Base-by-base conservation (phyloP, 768 basidiomycete species). In the Termitomyces titanicus region DNA sequence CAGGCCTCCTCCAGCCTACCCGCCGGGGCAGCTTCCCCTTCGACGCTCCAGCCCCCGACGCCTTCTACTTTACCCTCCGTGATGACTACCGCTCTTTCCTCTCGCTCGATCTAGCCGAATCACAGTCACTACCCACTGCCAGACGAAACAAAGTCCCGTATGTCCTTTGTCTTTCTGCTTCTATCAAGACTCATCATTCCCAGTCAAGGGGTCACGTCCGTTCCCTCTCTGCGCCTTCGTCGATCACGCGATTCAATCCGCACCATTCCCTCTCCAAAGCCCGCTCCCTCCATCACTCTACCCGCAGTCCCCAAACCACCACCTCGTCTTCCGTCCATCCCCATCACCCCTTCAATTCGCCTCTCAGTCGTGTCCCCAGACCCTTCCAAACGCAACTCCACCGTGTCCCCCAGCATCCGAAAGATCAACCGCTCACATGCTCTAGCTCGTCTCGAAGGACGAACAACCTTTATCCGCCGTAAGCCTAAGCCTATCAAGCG, bases 361-460 rank as follows among this genome's bases (percentile, higher is more conserved):
- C 46, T 72, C 27, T 54, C 61, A 18, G 9, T 64, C 60, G 45
- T 64, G 31, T 63, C 67, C 3, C 46, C 61, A 54, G 50, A 60
- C 34, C 61, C 60, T 35, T 27, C 49, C 37, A 29, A 50, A 46
- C 66, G 66, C 29, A 66, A 62, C 3, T 70, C 72, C 1, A 77
- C 81, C 2, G 74, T 77, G 40, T 79, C 77, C 3, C 79, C 82
- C 1, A 69, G 70, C 54, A 75, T 72, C 2, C 77, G 80, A 15
- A 68, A 68, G 39, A 66, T 68, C 53, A 82, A 84, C 63, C 79
- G 83, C 24, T 79, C 79, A 39, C 77, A 81, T 22, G 86, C 87
- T 0, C 79, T 88, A 7, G 86, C 85, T 0, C 73, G 79, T 25
- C 78, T 88, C 24, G 87, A 88, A 59, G 86, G 86, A 15, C 78